Base-by-base conservation (phyloP, 768 basidiomycete genomes). In the Lactarius hengduanensis region DNA sequence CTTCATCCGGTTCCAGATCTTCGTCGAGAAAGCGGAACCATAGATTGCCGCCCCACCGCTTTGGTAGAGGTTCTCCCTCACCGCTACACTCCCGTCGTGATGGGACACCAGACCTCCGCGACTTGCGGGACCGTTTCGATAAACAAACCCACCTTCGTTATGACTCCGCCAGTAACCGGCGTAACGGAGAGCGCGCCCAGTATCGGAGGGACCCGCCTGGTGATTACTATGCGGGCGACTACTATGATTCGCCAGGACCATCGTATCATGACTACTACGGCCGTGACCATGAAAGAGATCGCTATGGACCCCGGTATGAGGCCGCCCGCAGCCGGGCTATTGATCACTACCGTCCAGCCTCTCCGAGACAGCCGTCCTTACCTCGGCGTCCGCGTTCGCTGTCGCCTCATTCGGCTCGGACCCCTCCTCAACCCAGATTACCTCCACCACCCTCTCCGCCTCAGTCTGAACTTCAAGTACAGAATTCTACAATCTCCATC, bases 401-500 rank as follows among this genome's bases (percentile, higher is more conserved):
- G 1, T 71, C 74, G 8, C 71, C 73, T 8, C 66, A 58, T 28
- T 57, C 65, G 32, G 69, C 65, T n/a, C 67, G 55, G 30, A 62
- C 61, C 10, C 64, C 66, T 38, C 61, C 68, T 36, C 65, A 67
- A 26, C 70, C 73, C 55, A 74, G 58, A 34, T 68, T 67, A 4
- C 69, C 67, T 3, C 68, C 73, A 15, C 73, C 74, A 32, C 66
- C 69, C 26, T 63, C 68, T 53, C 72, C 73, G 13, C 73, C 72
- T 32, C 69, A 64, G 16, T 73, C 72, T 36, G 34, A 40, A 4
- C n/a, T 61, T 57, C 57, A 63, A 67, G 20, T 62, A 56, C 78
- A 76, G 66, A 74, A 78, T 41, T 71, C 70, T 15, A 73, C 72
- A 7, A 75, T 82, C 0, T 80, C 80, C 11, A 59, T 62, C 22